Percentiles rank a stretch among this genome's conserved stretches.
Conservation (phyloP, 208 protist genomes). For the Trypanosoma congolense region DNA sequence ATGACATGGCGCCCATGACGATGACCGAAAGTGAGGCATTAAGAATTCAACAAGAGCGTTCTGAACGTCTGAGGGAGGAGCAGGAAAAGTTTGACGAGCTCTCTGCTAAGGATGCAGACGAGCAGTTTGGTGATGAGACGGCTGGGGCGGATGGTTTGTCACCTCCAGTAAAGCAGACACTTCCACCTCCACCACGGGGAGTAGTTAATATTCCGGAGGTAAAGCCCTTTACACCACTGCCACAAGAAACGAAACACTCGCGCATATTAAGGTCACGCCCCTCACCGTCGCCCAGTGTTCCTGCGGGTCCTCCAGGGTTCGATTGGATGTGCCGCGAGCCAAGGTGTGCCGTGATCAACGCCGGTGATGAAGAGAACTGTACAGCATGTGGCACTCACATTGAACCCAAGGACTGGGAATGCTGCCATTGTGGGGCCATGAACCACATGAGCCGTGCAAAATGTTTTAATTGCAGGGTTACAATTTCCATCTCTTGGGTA, state of each 20-base stretch:
- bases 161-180: slow-evolving; percentile 1
- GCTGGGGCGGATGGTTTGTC: slow-evolving; percentile 31
- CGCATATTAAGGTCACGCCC: slow-evolving; percentile 13
- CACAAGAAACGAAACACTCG: slow-evolving; percentile 15
- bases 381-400: slow-evolving; percentile 56
- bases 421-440: slow-evolving; percentile 64
- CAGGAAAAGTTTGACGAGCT: slow-evolving; percentile 70
- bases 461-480: slow-evolving; percentile 68
- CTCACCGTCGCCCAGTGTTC: slow-evolving; percentile 14
- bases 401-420: slow-evolving; percentile 71
- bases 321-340: slow-evolving; percentile 84
- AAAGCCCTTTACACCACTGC: slow-evolving; percentile 19
- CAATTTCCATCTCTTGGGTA: slow-evolving; percentile 73
- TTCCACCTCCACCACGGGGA: not conserved
- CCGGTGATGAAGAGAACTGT: slow-evolving; percentile 75
- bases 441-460: slow-evolving; percentile 69
- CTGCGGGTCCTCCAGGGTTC: slow-evolving; percentile 62
- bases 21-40: slow-evolving; percentile 47
- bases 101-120: slow-evolving; percentile 47
- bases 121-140: slow-evolving; percentile 51
- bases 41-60: slow-evolving; percentile 32
- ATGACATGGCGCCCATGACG: slow-evolving; percentile 81
- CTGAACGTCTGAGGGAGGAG: slow-evolving; percentile 24
- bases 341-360: slow-evolving; percentile 61
- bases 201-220: slow-evolving; percentile 14